These are phyloP conservation scores for Prunus davidiana DNA, from an alignment of 306 rosid species.

Conservation along the genomic window DNA sequence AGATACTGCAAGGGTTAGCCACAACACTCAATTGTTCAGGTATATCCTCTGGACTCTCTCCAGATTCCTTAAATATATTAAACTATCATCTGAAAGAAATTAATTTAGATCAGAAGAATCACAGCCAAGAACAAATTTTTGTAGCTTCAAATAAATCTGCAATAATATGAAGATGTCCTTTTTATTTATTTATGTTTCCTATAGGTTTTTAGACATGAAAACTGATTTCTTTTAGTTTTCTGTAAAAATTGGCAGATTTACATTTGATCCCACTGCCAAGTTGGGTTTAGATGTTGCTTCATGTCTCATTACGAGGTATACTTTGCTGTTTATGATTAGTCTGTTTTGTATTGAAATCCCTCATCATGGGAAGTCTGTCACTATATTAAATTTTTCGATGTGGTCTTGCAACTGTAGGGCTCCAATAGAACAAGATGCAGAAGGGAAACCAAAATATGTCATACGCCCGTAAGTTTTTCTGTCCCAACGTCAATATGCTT, in stretches of 20 bases:
- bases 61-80: background rate
- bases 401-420: conserved; percentile 50
- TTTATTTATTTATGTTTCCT: too few relatives aligned
- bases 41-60: conserved; percentile 18
- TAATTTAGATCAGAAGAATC: background rate
- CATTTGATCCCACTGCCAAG: conserved; percentile 67
- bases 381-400: background rate
- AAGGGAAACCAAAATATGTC: conserved; percentile 74
- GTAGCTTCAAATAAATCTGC: background rate
- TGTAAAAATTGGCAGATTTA: conserved; percentile 55
- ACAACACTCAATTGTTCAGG: conserved; percentile 83
- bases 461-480: conserved; percentile 79
- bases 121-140: background rate
- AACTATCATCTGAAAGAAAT: background rate
- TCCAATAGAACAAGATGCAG: conserved; percentile 69
- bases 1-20: conserved; percentile 88
- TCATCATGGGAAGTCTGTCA: background rate
- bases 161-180: background rate
- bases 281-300: conserved; percentile 87
- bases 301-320: conserved; percentile 77
- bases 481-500: conserved; percentile 13
- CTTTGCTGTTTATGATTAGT: conserved; percentile 3
- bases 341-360: background rate
- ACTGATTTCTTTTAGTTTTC: conserved; percentile 13
- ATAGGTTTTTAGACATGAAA: background rate